phyloP scores from a whole-genome alignment of 164 flowering plant species.

The Cinnamomum micranthum region DNA sequence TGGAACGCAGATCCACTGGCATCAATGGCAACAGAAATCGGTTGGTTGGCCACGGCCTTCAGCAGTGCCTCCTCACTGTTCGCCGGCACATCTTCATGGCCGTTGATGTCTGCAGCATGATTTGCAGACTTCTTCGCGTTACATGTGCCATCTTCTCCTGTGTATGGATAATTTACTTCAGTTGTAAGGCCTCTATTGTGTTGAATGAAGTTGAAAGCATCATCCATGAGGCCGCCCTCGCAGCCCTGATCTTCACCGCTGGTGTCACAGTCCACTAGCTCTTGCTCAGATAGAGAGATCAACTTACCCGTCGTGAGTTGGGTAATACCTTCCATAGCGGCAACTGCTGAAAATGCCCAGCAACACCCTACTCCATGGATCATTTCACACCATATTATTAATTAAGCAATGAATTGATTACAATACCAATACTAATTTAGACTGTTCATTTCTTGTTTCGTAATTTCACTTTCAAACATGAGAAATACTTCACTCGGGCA shows the following conservation, averaged over 20 bases:
- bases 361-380: constrained; percentile 19
- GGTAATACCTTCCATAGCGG: constrained; percentile 24
- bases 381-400: background rate
- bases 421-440: background rate
- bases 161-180: constrained; percentile 21
- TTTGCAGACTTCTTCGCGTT: background rate
- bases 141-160: constrained; percentile 11
- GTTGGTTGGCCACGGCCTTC: constrained; percentile 30
- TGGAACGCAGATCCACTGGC: constrained; percentile 18
- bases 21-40: constrained; percentile 23
- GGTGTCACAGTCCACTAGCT: constrained; percentile 31
- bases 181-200: constrained; percentile 17
- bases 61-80: constrained; percentile 22
- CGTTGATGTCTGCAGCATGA: constrained; percentile 17
- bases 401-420: background rate
- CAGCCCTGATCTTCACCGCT: constrained; percentile 17
- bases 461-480: background rate
- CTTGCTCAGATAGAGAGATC: constrained; percentile 30
- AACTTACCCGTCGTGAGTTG: constrained; percentile 17
- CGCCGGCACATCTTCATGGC: constrained; percentile 19
- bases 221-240: constrained; percentile 17
- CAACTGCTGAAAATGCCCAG: constrained; percentile 34
- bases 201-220: constrained; percentile 16
- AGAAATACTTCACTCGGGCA: background rate
- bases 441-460: background rate